Percentiles rank a stretch among this genome's conserved stretches.
Evolutionary conservation across 768 basidiomycete species (phyloP).

Genomic region (Grammothele lineata): DNA sequence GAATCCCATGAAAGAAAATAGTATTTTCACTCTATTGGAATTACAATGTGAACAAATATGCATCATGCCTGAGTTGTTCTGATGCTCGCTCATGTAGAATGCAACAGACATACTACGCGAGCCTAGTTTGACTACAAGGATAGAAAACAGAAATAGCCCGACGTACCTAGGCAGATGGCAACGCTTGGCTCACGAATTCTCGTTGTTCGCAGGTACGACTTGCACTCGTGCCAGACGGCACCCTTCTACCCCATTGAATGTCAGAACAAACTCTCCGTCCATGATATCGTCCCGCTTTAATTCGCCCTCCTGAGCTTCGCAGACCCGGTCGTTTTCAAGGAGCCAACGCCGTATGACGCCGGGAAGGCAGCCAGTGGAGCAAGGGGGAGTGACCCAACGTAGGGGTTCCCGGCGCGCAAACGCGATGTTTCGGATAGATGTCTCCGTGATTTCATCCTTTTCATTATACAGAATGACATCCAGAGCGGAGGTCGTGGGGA

Average conservation of each 20-base stretch:
- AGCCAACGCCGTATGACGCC: slow-evolving; percentile 71
- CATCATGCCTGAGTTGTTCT: no score
- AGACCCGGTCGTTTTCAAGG: slow-evolving; percentile 52
- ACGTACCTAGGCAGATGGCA: no score
- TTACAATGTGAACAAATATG: no score
- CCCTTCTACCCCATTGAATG: slow-evolving; percentile 72
- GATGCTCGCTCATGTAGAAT: no score
- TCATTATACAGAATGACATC: slow-evolving; percentile 69
- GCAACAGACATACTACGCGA: no score
- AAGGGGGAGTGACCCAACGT: slow-evolving; percentile 64
- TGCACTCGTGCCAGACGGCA: slow-evolving; percentile 61
- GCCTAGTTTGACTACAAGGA: no score
- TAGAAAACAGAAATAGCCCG: no score
- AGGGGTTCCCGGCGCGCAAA: slow-evolving; percentile 42
- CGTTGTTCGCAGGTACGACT: no score
- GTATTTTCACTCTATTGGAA: no score
- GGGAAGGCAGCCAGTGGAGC: slow-evolving; percentile 61
- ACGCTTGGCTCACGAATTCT: no score
- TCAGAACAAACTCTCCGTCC: slow-evolving; percentile 59
- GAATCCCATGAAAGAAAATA: no score
- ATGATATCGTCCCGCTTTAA: slow-evolving; percentile 40
- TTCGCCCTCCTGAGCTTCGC: slow-evolving; percentile 42
- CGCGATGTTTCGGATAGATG: slow-evolving; percentile 70
- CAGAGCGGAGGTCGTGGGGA: slow-evolving; percentile 18
- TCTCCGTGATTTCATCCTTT: slow-evolving; percentile 50